Conservation (phyloP, 331 rosid genomes). For the Saraca asoca region DNA sequence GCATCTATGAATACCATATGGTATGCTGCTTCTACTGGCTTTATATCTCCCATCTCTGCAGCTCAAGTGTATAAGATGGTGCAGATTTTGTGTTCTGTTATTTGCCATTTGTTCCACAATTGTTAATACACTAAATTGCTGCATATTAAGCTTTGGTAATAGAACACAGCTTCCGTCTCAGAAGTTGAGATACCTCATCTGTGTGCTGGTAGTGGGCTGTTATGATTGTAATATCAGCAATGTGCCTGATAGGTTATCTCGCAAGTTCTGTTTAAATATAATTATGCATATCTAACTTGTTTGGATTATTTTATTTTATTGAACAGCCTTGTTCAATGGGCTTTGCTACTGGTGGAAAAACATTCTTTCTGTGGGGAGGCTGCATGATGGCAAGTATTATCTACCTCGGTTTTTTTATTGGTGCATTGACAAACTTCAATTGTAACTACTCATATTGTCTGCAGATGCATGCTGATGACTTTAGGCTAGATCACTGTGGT, state of each 20-base stretch:
- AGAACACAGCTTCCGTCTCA: constrained; percentile 14
- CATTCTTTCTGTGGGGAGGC: constrained; percentile 99
- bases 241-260: constrained; percentile 4
- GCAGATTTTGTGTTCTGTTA: constrained; percentile 2
- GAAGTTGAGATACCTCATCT: constrained; percentile 24
- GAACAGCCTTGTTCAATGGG: constrained; percentile 99
- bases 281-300: constrained; percentile 10
- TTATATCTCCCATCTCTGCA: constrained; percentile 23
- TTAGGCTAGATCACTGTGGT: constrained; percentile 73
- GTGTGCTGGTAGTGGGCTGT: constrained; percentile 8
- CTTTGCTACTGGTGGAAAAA: constrained; percentile 98
- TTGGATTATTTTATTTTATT: constrained; percentile 23
- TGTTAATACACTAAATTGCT: not conserved
- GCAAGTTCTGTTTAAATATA: constrained; percentile 2
- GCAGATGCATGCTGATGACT: constrained; percentile 98
- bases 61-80: constrained; percentile 7
- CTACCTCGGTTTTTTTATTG: constrained; percentile 14
- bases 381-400: constrained; percentile 95
- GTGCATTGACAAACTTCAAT: constrained; percentile 9
- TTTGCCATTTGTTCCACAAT: constrained; percentile 16
- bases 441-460: constrained; percentile 41
- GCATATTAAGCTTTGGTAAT: constrained; percentile 30
- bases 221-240: constrained; percentile 14
- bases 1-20: constrained; percentile 99
- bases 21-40: constrained; percentile 45